Percentiles rank a stretch among this genome's conserved stretches.
These are phyloP conservation scores for Fusarium illudens DNA, from an alignment of 2,329 filamentous ascomycete species.

Conservation along the genomic window DNA sequence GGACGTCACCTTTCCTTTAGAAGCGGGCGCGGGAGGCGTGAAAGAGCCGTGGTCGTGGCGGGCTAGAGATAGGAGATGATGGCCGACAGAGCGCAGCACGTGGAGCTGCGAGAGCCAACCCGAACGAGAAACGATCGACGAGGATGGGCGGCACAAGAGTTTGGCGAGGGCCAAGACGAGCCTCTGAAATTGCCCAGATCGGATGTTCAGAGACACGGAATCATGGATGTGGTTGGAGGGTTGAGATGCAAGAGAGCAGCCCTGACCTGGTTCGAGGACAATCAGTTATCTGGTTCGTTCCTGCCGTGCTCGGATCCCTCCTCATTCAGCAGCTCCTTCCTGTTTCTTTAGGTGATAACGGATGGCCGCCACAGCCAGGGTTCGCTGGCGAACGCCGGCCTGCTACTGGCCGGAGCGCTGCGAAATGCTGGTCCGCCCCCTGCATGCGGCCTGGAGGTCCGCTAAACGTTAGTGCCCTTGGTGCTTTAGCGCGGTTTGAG, in stretches of 20 bases:
- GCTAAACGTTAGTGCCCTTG: conserved; percentile 40
- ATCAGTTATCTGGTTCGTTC: conserved; percentile 26
- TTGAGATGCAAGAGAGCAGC: not conserved
- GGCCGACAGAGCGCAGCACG: conserved; percentile 31
- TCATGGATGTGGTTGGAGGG: not conserved
- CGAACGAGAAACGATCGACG: conserved; percentile 40
- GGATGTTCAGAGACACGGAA: not conserved
- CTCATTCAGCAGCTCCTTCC: conserved; percentile 21
- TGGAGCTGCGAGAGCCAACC: conserved; percentile 38
- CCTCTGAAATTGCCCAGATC: not conserved
- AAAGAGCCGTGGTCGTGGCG: conserved; percentile 33
- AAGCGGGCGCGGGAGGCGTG: conserved; percentile 23
- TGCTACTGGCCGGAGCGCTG: conserved; percentile 21
- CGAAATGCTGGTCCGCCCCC: conserved; percentile 31
- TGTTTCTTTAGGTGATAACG: conserved; percentile 31
- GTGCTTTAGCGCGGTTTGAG: conserved; percentile 16
- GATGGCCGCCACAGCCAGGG: conserved; percentile 19
- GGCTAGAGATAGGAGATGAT: conserved; percentile 37
- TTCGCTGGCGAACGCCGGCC: conserved; percentile 5
- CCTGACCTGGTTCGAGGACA: not conserved
- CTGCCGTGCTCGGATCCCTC: conserved; percentile 4
- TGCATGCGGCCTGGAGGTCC: conserved; percentile 38
- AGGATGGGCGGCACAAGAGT: conserved; percentile 8
- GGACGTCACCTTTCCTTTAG: conserved; percentile 28
- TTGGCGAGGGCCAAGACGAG: not conserved